Conservation (phyloP, 768 basidiomycete species). For the Suillus tomentosus region DNA sequence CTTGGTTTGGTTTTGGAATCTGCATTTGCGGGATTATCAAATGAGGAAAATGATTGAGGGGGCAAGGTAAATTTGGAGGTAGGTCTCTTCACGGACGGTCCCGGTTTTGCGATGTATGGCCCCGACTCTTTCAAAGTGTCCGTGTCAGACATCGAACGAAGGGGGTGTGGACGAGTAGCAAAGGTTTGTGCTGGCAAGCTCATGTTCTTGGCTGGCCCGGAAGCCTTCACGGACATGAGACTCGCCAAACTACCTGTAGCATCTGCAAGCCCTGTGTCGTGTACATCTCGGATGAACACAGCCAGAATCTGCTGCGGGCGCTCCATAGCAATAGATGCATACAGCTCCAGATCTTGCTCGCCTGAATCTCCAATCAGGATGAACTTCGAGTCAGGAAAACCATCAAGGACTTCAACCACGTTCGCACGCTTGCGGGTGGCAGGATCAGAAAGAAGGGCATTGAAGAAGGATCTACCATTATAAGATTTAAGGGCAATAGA, state of each 20-base stretch:
- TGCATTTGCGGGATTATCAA: slow-evolving; percentile 20
- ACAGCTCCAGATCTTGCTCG: slow-evolving; percentile 94
- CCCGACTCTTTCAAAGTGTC: background rate
- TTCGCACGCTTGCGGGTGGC: slow-evolving; percentile 81
- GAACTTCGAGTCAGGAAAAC: slow-evolving; percentile 75
- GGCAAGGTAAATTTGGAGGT: background rate
- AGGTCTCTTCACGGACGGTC: background rate
- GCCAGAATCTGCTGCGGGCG: slow-evolving; percentile 69
- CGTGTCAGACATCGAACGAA: slow-evolving; percentile 9
- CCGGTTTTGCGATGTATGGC: background rate
- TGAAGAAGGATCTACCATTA: slow-evolving; percentile 79
- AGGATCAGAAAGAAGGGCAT: slow-evolving; percentile 79
- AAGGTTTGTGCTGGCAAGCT: slow-evolving; percentile 8
- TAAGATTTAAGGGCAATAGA: slow-evolving; percentile 86
- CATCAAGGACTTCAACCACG: slow-evolving; percentile 74
- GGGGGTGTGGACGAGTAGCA: slow-evolving; percentile 2
- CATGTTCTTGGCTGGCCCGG: slow-evolving; percentile 9
- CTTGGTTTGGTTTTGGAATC: slow-evolving; percentile 19
- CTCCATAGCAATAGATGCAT: slow-evolving; percentile 72
- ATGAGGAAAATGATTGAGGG: slow-evolving; percentile 6
- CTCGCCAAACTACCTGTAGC: slow-evolving; percentile 52
- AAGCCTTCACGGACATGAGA: slow-evolving; percentile 12
- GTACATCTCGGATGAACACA: slow-evolving; percentile 83
- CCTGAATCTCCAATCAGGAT: slow-evolving; percentile 90
- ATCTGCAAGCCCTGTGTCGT: slow-evolving; percentile 49